Evolutionary conservation across 2,329 filamentous ascomycete species (phyloP).

Genomic region (Cytospora mali): DNA sequence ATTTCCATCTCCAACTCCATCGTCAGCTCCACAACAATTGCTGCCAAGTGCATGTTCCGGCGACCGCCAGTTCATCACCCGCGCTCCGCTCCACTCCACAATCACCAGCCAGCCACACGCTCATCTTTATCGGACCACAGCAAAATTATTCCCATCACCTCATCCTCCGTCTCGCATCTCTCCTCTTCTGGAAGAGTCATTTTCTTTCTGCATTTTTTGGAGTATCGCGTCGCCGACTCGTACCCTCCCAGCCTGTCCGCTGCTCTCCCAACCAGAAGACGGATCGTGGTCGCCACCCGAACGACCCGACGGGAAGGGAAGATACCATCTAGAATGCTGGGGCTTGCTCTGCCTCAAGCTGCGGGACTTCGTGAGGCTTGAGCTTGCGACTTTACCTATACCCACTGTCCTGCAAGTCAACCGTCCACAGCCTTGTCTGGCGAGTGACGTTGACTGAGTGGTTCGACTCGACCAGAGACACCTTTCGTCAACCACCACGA

Average conservation of each 20-base stretch:
- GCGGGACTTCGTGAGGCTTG: constrained; percentile 30
- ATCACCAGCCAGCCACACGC: constrained; percentile 8
- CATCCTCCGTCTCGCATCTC: not conserved
- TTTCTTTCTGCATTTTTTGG: not conserved
- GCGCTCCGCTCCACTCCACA: not conserved
- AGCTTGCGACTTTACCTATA: constrained; percentile 29
- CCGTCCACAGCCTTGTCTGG: not conserved
- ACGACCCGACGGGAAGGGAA: constrained; percentile 18
- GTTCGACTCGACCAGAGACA: not conserved
- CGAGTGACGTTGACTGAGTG: not conserved
- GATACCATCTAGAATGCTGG: constrained; percentile 22
- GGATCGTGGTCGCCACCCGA: no score
- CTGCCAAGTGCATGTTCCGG: not conserved
- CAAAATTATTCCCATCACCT: constrained; percentile 4
- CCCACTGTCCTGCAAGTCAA: not conserved
- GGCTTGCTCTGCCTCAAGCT: constrained; percentile 22
- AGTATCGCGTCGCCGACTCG: not conserved
- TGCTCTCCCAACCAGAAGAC: not conserved
- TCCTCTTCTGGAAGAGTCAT: not conserved
- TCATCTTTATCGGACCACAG: constrained; percentile 14
- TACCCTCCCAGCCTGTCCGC: not conserved
- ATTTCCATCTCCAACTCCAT: not conserved
- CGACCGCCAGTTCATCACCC: constrained; percentile 12
- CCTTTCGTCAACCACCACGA: not conserved
- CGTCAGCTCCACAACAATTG: not conserved